phyloP scores from a whole-genome alignment of 345 rosid species.

The Microthlaspi erraticum region DNA sequence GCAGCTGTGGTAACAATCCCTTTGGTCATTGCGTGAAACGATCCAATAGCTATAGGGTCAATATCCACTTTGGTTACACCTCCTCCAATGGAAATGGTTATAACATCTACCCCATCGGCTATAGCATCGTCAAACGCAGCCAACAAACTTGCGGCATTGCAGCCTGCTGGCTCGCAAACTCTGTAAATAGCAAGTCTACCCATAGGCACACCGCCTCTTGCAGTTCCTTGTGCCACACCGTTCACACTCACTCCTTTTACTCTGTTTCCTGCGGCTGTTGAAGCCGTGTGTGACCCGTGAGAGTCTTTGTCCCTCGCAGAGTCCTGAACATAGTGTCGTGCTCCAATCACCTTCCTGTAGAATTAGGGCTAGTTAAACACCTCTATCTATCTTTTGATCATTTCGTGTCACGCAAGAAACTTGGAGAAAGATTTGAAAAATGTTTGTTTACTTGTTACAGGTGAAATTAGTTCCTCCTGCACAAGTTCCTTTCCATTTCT shows the following conservation, averaged over 20 bases:
- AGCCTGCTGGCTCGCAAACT: constrained; percentile 39
- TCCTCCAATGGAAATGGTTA: constrained; percentile 81
- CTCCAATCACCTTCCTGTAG: constrained; percentile 43
- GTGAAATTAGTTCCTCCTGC: constrained; percentile 55
- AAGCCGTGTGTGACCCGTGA: constrained; percentile 72
- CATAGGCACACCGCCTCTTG: constrained; percentile 67
- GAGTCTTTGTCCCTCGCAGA: constrained; percentile 40
- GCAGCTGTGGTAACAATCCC: constrained; percentile 66
- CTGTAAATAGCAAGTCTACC: constrained; percentile 61
- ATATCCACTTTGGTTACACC: constrained; percentile 33
- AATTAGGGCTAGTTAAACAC: neutral
- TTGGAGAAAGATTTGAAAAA: neutral
- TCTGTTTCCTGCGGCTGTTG: constrained; percentile 65
- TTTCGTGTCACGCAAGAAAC: constrained; percentile 5
- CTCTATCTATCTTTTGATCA: neutral
- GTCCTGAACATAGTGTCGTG: constrained; percentile 38
- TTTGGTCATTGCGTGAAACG: constrained; percentile 60
- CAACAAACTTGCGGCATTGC: constrained; percentile 9
- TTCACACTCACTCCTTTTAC: constrained; percentile 48
- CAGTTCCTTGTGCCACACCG: constrained; percentile 60
- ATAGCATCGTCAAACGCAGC: constrained; percentile 48
- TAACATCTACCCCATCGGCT: constrained; percentile 64
- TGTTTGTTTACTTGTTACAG: constrained; percentile 46
- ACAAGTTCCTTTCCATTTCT: constrained; percentile 63
- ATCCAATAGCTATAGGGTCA: constrained; percentile 58